Evolutionary conservation across 148 eudicot species (phyloP).

Genomic region (Chenopodium berlandieri): DNA sequence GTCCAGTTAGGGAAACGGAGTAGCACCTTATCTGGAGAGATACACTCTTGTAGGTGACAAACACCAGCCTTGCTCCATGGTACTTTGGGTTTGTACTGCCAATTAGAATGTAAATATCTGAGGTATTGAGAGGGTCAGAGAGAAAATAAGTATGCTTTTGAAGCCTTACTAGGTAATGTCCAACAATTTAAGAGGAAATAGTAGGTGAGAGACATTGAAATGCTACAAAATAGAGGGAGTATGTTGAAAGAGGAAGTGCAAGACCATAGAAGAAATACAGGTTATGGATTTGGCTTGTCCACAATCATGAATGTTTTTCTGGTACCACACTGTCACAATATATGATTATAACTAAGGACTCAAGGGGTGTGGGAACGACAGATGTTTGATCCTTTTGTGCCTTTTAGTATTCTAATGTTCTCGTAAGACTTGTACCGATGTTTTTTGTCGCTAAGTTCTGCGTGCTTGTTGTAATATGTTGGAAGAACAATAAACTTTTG

Average conservation of each 20-base stretch:
- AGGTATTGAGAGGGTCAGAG: neutral
- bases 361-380: neutral
- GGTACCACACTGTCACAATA: neutral
- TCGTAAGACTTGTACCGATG: neutral
- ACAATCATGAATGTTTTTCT: neutral
- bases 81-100: neutral
- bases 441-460: neutral
- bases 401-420: neutral
- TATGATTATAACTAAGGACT: neutral
- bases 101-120: neutral
- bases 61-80: neutral
- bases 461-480: neutral
- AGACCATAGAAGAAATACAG: neutral
- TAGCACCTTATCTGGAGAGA: neutral
- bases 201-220: neutral
- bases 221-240: neutral
- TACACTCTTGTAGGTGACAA: neutral
- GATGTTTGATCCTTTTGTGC: neutral
- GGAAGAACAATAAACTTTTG: neutral
- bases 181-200: too few species aligned
- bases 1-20: neutral
- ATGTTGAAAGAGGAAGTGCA: neutral
- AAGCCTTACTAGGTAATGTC: neutral
- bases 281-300: neutral
- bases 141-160: neutral